A percentile compares a stretch with the other conserved stretches of the same genome.
phyloP scores from a whole-genome alignment of 345 rosid species.

The Syzygium jambos region DNA sequence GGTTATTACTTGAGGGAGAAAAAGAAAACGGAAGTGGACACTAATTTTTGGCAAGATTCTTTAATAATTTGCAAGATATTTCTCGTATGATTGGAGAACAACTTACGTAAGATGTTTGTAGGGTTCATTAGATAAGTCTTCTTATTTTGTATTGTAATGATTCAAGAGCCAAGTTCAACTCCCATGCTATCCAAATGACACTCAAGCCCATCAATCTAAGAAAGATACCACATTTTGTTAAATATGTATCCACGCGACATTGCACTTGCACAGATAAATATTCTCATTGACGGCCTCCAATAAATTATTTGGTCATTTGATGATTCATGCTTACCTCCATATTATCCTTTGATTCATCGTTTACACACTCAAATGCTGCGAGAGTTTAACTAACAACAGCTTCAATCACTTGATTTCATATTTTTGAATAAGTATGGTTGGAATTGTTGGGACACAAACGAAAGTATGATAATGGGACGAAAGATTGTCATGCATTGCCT shows the following conservation, averaged over 20 bases:
- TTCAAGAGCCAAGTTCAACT: too few relatives aligned
- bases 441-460: neutral
- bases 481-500: neutral
- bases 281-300: fast-evolving
- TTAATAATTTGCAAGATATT: too few relatives aligned
- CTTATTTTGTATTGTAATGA: too few relatives aligned
- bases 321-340: fast-evolving
- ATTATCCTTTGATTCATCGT: neutral
- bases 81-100: too few relatives aligned
- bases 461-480: fast-evolving
- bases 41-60: too few relatives aligned
- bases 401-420: neutral
- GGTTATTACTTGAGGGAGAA: too few relatives aligned
- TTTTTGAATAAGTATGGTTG: neutral
- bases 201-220: neutral
- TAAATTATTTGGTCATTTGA: neutral
- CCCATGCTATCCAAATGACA: neutral
- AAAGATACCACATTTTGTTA: neutral
- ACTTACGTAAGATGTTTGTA: too few relatives aligned
- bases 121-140: too few relatives aligned
- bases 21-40: too few relatives aligned
- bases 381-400: neutral
- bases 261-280: neutral
- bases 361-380: neutral
- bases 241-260: neutral